phyloP scores from a whole-genome alignment of 805 yeast species.

The Pichia nakasei region DNA sequence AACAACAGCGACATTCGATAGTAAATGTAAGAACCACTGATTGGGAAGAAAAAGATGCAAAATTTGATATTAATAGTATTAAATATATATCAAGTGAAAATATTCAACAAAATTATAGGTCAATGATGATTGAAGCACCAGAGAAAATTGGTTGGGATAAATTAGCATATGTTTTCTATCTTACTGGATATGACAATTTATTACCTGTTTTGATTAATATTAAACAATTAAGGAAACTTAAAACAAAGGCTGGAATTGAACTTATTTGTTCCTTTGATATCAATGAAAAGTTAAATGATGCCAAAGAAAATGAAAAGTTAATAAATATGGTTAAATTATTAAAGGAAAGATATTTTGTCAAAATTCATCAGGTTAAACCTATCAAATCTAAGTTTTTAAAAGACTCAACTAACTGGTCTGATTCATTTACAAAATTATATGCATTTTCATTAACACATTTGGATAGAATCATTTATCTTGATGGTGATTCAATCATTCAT shows the following conservation, averaged over 20 bases:
- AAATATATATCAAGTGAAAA: slow-evolving; percentile 16
- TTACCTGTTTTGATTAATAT: slow-evolving; percentile 45
- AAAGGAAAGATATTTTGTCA: slow-evolving; percentile 16
- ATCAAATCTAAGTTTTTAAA: slow-evolving; percentile 9
- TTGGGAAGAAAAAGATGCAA: background rate
- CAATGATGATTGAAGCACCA: slow-evolving; percentile 5
- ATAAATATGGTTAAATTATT: slow-evolving; percentile 1
- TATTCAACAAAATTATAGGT: slow-evolving; percentile 10
- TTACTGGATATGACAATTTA: slow-evolving; percentile 42
- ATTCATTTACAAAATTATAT: slow-evolving; percentile 47
- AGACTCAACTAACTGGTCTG: slow-evolving; percentile 33
- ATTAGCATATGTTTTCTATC: slow-evolving; percentile 54
- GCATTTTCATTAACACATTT: slow-evolving; percentile 42
- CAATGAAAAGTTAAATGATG: background rate
- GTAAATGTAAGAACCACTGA: background rate
- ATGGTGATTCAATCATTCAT: slow-evolving; percentile 42
- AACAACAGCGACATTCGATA: too few species aligned
- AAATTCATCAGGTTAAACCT: slow-evolving; percentile 22
- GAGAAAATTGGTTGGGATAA: slow-evolving; percentile 31
- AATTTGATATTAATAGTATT: slow-evolving; percentile 12
- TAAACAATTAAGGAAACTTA: slow-evolving; percentile 26
- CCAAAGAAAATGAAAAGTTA: background rate
- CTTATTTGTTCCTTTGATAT: slow-evolving; percentile 28
- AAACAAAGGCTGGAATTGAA: slow-evolving; percentile 37
- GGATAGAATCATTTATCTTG: slow-evolving; percentile 48